Conservation (phyloP, 2,329 filamentous ascomycete genomes). For the Bipolaris victoriae region DNA sequence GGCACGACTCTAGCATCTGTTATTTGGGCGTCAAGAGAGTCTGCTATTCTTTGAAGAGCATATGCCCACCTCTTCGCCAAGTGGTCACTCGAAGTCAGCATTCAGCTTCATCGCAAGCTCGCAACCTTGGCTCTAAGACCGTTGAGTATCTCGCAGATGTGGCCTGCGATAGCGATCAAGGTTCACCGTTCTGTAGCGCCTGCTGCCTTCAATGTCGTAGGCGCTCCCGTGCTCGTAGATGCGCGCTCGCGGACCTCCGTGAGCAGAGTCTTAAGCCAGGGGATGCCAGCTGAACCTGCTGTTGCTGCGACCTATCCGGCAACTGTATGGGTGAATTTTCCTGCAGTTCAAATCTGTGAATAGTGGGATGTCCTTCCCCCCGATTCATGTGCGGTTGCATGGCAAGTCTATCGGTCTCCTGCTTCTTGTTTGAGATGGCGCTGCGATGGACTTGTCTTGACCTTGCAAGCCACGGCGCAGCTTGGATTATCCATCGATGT, state of each 20-base stretch:
- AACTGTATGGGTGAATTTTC: no score
- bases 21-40: neutral
- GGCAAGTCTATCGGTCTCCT: neutral
- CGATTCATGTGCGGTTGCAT: neutral
- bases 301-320: neutral
- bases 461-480: neutral
- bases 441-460: neutral
- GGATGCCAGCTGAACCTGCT: neutral
- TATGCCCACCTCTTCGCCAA: neutral
- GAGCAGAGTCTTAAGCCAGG: no score
- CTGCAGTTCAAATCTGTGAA: neutral
- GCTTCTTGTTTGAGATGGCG: neutral
- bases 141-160: no score
- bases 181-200: no score
- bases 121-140: neutral
- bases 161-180: neutral
- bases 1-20: neutral
- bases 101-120: neutral
- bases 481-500: neutral
- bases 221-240: neutral
- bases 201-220: neutral
- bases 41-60: neutral
- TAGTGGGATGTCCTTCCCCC: no score
- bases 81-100: neutral
- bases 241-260: neutral